These are phyloP conservation scores for Komagataella kurtzmanii DNA, from an alignment of 805 yeast species.

Conservation along the genomic window DNA sequence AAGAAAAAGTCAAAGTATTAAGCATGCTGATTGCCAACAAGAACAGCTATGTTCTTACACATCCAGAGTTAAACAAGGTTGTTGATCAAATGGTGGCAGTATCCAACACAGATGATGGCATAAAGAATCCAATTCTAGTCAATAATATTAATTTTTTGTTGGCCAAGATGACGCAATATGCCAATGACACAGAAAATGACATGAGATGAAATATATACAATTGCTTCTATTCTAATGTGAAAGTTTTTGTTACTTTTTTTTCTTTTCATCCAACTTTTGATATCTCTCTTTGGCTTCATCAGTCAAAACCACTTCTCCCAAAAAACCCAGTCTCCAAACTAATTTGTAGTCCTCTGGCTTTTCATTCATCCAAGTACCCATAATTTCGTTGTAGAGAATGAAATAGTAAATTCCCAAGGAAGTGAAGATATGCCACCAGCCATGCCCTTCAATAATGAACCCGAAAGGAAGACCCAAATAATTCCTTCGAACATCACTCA, in stretches of 20 bases:
- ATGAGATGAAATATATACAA: neutral
- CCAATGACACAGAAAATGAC: neutral
- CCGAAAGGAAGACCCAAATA: conserved; percentile 74
- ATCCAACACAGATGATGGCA: conserved; percentile 6
- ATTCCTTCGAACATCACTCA: conserved; percentile 44
- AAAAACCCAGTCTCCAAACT: conserved; percentile 24
- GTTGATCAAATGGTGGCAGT: conserved; percentile 8
- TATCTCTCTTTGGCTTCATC: neutral
- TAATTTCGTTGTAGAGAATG: conserved; percentile 63
- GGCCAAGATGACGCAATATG: conserved; percentile 2
- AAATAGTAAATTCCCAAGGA: conserved; percentile 83
- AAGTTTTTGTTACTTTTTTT: conserved; percentile 1
- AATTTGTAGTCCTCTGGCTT: conserved; percentile 41
- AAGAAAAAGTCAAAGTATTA: neutral
- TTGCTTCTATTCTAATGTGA: neutral
- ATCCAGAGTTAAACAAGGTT: neutral
- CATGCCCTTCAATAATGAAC: conserved; percentile 78
- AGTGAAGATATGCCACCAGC: conserved; percentile 93
- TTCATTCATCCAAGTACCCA: conserved; percentile 53
- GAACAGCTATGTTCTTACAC: neutral
- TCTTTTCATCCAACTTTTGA: conserved; percentile 14
- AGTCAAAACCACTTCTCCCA: neutral
- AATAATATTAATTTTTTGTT: neutral
- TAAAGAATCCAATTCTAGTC: neutral
- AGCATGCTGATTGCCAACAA: neutral